Evolutionary conservation across 305 asterid genomes (phyloP).

Genomic region (Vinca major): DNA sequence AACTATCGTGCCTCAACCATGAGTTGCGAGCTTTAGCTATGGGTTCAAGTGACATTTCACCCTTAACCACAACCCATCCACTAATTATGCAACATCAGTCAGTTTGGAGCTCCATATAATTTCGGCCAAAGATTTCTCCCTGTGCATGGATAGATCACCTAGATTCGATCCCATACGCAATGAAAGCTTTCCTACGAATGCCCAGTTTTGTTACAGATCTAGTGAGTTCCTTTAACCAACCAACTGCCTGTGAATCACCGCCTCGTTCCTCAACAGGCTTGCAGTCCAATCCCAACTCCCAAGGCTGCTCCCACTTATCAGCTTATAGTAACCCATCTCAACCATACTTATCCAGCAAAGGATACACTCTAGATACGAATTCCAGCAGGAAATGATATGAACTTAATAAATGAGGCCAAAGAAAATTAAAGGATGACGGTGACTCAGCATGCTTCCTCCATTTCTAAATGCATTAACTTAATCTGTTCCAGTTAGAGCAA

Average conservation of each 20-base stretch:
- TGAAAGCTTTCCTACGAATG: neutral
- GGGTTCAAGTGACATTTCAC: neutral
- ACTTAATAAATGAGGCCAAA: too few species aligned
- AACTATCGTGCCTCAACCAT: neutral
- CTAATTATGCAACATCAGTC: neutral
- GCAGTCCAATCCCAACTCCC: neutral
- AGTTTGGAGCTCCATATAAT: neutral
- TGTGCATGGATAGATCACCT: neutral
- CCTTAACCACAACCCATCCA: neutral
- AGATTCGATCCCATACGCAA: neutral
- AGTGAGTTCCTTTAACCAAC: neutral
- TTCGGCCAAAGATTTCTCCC: neutral
- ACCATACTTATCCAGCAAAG: neutral
- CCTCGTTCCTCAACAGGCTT: neutral
- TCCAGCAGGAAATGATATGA: too few species aligned
- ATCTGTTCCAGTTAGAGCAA: neutral
- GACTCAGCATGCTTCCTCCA: too few species aligned
- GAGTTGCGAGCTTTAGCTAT: neutral
- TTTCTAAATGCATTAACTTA: too few species aligned
- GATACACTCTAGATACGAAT: neutral
- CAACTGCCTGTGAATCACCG: neutral
- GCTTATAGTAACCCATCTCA: neutral
- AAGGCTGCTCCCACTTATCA: neutral
- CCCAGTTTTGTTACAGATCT: neutral
- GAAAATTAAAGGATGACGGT: too few species aligned